Evolutionary conservation across 2,329 filamentous ascomycete species (phyloP).

Genomic region (Aspergillus pseudotamarii): DNA sequence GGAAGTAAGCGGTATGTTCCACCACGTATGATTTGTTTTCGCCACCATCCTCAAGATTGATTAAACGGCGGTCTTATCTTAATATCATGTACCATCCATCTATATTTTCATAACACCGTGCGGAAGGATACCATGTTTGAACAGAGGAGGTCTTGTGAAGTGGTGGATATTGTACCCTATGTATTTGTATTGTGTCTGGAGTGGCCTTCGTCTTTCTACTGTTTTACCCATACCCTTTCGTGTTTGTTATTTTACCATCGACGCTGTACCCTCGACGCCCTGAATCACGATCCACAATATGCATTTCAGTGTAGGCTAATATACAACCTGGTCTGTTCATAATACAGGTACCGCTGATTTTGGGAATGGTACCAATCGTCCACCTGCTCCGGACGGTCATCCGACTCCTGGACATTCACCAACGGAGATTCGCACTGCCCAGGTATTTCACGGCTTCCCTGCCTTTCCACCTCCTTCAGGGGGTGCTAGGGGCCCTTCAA

Average conservation of each 20-base stretch:
- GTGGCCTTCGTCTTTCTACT: constrained; percentile 8
- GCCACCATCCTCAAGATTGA: constrained; percentile 9
- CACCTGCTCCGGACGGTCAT: constrained; percentile 60
- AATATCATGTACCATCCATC: constrained; percentile 12
- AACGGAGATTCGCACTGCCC: constrained; percentile 71
- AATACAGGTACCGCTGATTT: constrained; percentile 44
- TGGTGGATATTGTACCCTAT: constrained; percentile 12
- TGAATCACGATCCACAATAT: constrained; percentile 19
- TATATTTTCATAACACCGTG: constrained; percentile 1
- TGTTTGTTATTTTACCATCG: constrained; percentile 25
- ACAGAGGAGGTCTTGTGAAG: constrained; percentile 5
- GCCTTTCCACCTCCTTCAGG: constrained; percentile 60
- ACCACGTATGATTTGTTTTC: constrained; percentile 72
- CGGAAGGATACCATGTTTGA: constrained; percentile 12
- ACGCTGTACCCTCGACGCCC: constrained; percentile 16
- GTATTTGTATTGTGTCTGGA: constrained; percentile 16
- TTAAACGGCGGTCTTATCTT: constrained; percentile 13
- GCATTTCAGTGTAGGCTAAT: constrained; percentile 48
- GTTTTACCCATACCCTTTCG: constrained; percentile 26
- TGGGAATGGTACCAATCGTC: constrained; percentile 58
- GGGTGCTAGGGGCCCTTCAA: constrained; percentile 58
- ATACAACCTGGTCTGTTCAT: constrained; percentile 25
- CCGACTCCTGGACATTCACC: constrained; percentile 53
- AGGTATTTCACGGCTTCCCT: constrained; percentile 73
- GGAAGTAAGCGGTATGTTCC: constrained; percentile 96